Conservation (phyloP, 2,329 filamentous ascomycete genomes). For the Fusarium sp. region DNA sequence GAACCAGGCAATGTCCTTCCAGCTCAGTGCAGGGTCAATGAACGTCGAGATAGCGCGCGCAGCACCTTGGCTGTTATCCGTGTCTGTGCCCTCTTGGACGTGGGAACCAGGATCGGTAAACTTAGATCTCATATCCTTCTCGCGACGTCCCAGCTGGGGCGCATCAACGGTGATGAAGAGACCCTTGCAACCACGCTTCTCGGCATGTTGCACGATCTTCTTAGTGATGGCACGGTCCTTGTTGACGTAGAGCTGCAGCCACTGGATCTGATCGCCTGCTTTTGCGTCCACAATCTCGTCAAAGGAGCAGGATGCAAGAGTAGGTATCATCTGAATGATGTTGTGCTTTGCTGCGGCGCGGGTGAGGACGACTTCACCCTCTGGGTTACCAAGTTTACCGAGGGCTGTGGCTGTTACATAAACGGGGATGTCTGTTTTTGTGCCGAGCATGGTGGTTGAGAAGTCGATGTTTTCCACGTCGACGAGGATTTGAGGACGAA, state of each 20-base stretch:
- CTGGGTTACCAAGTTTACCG: constrained; percentile 91
- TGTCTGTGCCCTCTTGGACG: constrained; percentile 79
- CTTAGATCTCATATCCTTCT: constrained; percentile 98
- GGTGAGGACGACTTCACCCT: constrained; percentile 93
- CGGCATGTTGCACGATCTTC: constrained; percentile 90
- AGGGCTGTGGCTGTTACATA: constrained; percentile 97
- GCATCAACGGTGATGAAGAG: constrained; percentile 99
- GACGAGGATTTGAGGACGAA: constrained; percentile 87
- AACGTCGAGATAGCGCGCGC: constrained; percentile 95
- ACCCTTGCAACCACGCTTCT: constrained; percentile 89
- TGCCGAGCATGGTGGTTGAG: constrained; percentile 92
- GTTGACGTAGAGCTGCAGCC: constrained; percentile 98
- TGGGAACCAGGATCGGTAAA: constrained; percentile 85
- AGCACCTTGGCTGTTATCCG: constrained; percentile 90
- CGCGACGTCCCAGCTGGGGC: constrained; percentile 90
- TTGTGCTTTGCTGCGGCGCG: constrained; percentile 85
- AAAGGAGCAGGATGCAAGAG: constrained; percentile 94
- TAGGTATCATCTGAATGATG: constrained; percentile 98
- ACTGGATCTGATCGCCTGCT: constrained; percentile 84
- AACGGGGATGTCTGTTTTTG: constrained; percentile 85
- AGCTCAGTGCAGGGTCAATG: constrained; percentile 93
- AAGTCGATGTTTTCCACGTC: constrained; percentile 90
- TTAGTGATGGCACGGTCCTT: constrained; percentile 92
- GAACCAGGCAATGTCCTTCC: constrained; percentile 97
- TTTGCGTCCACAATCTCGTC: constrained; percentile 95